Base-by-base conservation (phyloP, 2,329 filamentous ascomycete species). In the Myriosclerotinia duriaeana region DNA sequence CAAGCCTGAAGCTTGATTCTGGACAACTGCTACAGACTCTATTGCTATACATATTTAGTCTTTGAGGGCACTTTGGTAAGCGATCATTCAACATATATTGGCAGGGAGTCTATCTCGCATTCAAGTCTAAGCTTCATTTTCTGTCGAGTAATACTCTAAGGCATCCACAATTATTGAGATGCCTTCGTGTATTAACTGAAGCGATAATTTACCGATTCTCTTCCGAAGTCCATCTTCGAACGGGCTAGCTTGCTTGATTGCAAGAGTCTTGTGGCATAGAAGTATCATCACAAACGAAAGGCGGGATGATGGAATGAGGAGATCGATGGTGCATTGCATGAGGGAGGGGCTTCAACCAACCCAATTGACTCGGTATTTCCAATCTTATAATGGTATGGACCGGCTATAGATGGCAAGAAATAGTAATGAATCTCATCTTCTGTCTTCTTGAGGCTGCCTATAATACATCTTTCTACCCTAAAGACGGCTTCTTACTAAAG, bases 91-190 rank as follows among this genome's bases (percentile, higher is more conserved):
- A 11, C n/a, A 7, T 1, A 11, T 38, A 20, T 17, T 48, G 30
- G 14, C 1, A 60, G 1, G 38, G 34, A 66, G 68, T 69, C 22
- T 63, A 73, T 72, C 71, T 72, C 70, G 68, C 72, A 73, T 71
- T 22, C 73, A 72, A 9, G 69, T 70, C 34, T 74, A 53, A 2
- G 71, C 72, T 60, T 74, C 73, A 69, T 72, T 74, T 38, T 72
- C 73, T 46, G 66, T 61, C 11, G 70, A 68, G 59, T 74, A 74
- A 68, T 74, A 74, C 60, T 64, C 69, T 46, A 74, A 64, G 4
- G 71, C 71, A 22, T 67, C 66, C 26, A 73, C 22, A 26, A 74
- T 66, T 53, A 71, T 56, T 34, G 56, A 53, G 20, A 74, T 30
- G 1, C 69, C 73, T 15, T 73, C 71, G 22, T 67, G 63, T 15